These are phyloP conservation scores for Sicyos baderoa DNA, from an alignment of 306 rosid genomes.

Conservation along the genomic window DNA sequence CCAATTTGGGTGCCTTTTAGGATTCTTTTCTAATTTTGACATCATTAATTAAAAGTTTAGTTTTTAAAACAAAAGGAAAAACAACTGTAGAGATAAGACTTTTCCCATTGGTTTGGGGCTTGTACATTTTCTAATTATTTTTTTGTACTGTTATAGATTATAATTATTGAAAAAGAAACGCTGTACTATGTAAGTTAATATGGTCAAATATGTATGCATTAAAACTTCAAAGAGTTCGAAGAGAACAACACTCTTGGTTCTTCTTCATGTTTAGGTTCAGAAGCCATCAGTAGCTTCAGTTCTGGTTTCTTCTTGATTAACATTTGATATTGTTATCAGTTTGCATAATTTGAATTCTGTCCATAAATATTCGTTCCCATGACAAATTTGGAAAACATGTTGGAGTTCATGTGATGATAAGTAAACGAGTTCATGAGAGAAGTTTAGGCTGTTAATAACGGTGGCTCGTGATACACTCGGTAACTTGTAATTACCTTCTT, in stretches of 20 bases:
- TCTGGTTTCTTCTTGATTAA: constrained; percentile 3
- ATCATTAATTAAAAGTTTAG: neutral
- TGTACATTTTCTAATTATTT: neutral
- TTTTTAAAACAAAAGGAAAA: neutral
- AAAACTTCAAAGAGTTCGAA: neutral
- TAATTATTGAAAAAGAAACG: neutral
- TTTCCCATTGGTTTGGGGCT: neutral
- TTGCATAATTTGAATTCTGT: neutral
- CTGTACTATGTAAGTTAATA: neutral
- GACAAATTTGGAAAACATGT: neutral
- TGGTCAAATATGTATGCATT: neutral
- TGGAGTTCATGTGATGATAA: neutral
- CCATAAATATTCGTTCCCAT: neutral
- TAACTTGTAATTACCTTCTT: constrained; percentile 15
- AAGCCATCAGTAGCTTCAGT: neutral
- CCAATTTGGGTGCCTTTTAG: no score
- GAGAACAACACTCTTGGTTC: neutral
- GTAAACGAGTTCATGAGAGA: neutral
- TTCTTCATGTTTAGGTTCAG: neutral
- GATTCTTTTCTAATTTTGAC: neutral
- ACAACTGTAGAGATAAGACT: neutral
- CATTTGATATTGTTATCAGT: neutral
- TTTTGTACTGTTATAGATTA: neutral
- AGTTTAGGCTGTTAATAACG: constrained; percentile 19
- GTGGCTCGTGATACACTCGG: constrained; percentile 18